These are phyloP conservation scores for Penicillium sp. DNA, from an alignment of 2,329 filamentous ascomycete genomes.

Conservation along the genomic window DNA sequence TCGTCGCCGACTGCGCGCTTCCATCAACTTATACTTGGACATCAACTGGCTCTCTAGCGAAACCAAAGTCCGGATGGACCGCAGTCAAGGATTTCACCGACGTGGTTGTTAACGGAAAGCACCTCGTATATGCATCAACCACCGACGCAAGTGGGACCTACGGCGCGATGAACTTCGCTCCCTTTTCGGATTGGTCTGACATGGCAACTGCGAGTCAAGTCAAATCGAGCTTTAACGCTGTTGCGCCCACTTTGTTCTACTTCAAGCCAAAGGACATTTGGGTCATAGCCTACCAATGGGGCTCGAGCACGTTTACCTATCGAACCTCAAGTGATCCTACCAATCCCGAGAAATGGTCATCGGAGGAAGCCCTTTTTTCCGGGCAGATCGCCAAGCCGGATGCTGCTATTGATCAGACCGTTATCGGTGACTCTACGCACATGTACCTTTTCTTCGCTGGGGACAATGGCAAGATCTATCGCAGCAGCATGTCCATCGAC, in stretches of 20 bases:
- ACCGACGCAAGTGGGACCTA: conserved; percentile 47
- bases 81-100: conserved; percentile 64
- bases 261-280: conserved; percentile 61
- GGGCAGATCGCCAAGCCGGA: conserved; percentile 51
- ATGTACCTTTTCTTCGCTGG: conserved; percentile 69
- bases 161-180: conserved; percentile 59
- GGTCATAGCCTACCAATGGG: conserved; percentile 68
- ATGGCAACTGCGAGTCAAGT: conserved; percentile 55
- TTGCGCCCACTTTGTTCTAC: conserved; percentile 63
- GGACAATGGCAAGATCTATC: conserved; percentile 66
- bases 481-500: conserved; percentile 60
- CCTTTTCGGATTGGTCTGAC: conserved; percentile 53
- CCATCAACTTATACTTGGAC: conserved; percentile 60
- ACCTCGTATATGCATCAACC: conserved; percentile 60
- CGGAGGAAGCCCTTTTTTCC: conserved; percentile 54
- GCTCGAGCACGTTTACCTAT: conserved; percentile 59
- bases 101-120: conserved; percentile 55
- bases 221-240: conserved; percentile 46
- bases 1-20: conserved; percentile 31
- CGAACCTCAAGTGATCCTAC: conserved; percentile 58
- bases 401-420: conserved; percentile 61
- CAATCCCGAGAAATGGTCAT: conserved; percentile 57
- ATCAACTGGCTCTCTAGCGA: conserved; percentile 51
- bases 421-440: conserved; percentile 60
- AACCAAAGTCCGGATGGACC: conserved; percentile 54